phyloP scores from a whole-genome alignment of 805 yeast genomes.

The Ogataea glucozyma region DNA sequence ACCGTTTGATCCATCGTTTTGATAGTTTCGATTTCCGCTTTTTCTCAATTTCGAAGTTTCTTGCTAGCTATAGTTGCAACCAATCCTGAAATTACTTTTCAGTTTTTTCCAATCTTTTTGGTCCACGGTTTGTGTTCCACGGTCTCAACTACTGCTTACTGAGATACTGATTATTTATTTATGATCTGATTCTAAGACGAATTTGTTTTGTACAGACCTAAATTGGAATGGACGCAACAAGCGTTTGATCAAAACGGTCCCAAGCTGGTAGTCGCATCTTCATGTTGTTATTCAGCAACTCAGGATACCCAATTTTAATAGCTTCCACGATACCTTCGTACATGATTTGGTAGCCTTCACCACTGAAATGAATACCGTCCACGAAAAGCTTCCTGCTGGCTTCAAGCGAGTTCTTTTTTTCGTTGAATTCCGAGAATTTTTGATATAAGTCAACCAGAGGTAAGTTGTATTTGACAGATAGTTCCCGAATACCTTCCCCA shows the following conservation, averaged over 20 bases:
- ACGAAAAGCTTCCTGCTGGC: conserved; percentile 27
- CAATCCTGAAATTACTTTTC: neutral
- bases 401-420: conserved; percentile 16
- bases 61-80: conserved; percentile 6
- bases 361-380: conserved; percentile 51
- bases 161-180: no score
- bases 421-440: conserved; percentile 37
- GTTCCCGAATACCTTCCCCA: conserved; percentile 46
- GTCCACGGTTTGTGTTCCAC: no score
- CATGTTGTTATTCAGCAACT: conserved; percentile 25
- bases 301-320: conserved; percentile 38
- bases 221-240: conserved; percentile 16
- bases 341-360: conserved; percentile 40
- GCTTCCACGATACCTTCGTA: conserved; percentile 36
- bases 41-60: neutral
- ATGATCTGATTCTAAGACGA: neutral
- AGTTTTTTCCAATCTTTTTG: neutral
- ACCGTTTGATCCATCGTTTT: conserved; percentile 1
- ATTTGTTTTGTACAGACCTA: neutral
- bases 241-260: conserved; percentile 17
- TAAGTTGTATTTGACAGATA: conserved; percentile 47
- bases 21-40: neutral
- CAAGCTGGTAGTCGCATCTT: conserved; percentile 26
- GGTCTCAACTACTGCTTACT: no score
- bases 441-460: conserved; percentile 61